phyloP scores from a whole-genome alignment of 2,329 filamentous ascomycete species.

The Diaporthe caulivora region DNA sequence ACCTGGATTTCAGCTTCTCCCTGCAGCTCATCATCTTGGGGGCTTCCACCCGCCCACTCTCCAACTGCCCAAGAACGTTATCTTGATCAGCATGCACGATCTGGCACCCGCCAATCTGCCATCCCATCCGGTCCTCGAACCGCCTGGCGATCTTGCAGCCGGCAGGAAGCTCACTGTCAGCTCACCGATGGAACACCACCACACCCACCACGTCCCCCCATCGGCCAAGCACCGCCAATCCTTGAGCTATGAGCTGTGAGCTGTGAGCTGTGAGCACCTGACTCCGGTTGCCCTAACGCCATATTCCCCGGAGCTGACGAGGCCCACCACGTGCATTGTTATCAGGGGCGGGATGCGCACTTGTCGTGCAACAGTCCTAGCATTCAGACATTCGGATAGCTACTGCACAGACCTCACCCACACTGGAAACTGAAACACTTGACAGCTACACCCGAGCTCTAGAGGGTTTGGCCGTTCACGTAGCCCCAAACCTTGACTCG shows the following conservation, averaged over 20 bases:
- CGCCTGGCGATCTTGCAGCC: constrained; percentile 3
- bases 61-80: background rate
- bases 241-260: background rate
- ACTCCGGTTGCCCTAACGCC: background rate
- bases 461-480: background rate
- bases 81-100: constrained; percentile 30
- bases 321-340: too few relatives aligned
- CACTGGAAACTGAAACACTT: constrained; percentile 1
- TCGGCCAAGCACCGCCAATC: background rate
- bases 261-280: constrained; percentile 4
- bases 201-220: background rate
- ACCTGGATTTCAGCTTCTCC: background rate
- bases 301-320: background rate
- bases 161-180: constrained; percentile 19
- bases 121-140: background rate
- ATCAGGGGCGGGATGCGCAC: too few relatives aligned
- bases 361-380: background rate
- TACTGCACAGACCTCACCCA: background rate
- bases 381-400: background rate
- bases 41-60: background rate
- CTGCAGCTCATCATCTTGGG: constrained; percentile 18
- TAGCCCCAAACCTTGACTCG: constrained; percentile 22
- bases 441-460: constrained; percentile 13
- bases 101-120: constrained; percentile 1
- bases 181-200: constrained; percentile 9